phyloP scores from a whole-genome alignment of 345 rosid genomes.

The Lepidium africanum region DNA sequence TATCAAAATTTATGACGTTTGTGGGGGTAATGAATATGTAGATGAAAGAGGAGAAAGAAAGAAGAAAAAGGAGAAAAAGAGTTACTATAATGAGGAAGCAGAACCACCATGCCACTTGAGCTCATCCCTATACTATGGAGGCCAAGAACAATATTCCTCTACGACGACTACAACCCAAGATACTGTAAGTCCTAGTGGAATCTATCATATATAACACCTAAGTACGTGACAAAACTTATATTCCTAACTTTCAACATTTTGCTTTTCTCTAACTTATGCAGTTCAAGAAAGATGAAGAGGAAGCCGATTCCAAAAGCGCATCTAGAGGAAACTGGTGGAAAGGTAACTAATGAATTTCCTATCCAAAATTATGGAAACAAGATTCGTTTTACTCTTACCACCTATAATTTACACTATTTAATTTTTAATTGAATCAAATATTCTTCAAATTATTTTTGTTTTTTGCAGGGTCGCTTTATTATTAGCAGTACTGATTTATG shows the following conservation, averaged over 20 bases:
- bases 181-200: slow-evolving; percentile 33
- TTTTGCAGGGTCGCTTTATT: slow-evolving; percentile 50
- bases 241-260: slow-evolving; percentile 1
- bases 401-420: too few species aligned
- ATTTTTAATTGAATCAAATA: too few species aligned
- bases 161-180: slow-evolving; percentile 32
- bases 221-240: neutral
- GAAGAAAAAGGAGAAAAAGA: slow-evolving; percentile 31
- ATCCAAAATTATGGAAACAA: too few species aligned
- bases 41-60: slow-evolving; percentile 22
- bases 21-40: neutral
- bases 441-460: neutral
- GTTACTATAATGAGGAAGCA: slow-evolving; percentile 46
- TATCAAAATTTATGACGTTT: neutral
- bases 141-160: slow-evolving; percentile 80
- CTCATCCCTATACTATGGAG: slow-evolving; percentile 93
- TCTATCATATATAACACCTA: slow-evolving; percentile 1
- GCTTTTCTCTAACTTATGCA: neutral
- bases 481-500: slow-evolving; percentile 26
- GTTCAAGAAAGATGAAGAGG: slow-evolving; percentile 56
- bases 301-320: slow-evolving; percentile 49
- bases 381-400: too few species aligned
- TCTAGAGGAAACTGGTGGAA: slow-evolving; percentile 98
- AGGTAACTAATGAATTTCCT: slow-evolving; percentile 31
- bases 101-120: slow-evolving; percentile 74